phyloP scores from a whole-genome alignment of 805 yeast genomes.

The Saccharomycopsis oosterbeekiorum region DNA sequence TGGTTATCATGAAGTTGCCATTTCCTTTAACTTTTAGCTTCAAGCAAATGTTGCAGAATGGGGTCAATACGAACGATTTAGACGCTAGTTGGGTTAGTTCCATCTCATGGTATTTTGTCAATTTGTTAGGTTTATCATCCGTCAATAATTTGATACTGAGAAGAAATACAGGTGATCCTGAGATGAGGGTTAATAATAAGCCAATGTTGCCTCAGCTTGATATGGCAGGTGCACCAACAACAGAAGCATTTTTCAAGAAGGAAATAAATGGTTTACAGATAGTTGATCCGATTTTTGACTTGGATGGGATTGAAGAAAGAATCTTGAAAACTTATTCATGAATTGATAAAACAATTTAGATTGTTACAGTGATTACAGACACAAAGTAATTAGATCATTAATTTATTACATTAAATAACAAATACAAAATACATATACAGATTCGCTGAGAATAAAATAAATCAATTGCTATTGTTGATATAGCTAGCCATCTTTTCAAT shows the following conservation, averaged over 20 bases:
- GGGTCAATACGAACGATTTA: constrained; percentile 73
- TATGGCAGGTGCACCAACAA: constrained; percentile 52
- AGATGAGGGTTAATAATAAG: constrained; percentile 28
- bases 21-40: constrained; percentile 85
- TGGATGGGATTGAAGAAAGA: constrained; percentile 55
- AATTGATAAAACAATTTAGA: neutral
- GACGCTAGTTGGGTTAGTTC: constrained; percentile 90
- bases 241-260: constrained; percentile 50
- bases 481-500: constrained; percentile 16
- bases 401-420: neutral
- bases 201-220: constrained; percentile 26
- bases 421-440: neutral
- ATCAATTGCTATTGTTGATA: constrained; percentile 12
- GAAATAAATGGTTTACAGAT: constrained; percentile 72
- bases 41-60: constrained; percentile 85
- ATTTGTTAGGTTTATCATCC: constrained; percentile 73
- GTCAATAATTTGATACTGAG: constrained; percentile 64
- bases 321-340: constrained; percentile 24
- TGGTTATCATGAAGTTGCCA: constrained; percentile 78
- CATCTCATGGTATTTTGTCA: constrained; percentile 92
- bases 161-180: constrained; percentile 35
- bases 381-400: neutral
- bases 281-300: constrained; percentile 43
- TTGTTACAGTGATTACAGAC: neutral
- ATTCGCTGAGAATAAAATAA: neutral